These are phyloP conservation scores for Gelatoporia subvermispora DNA, from an alignment of 768 basidiomycete species.

Conservation along the genomic window DNA sequence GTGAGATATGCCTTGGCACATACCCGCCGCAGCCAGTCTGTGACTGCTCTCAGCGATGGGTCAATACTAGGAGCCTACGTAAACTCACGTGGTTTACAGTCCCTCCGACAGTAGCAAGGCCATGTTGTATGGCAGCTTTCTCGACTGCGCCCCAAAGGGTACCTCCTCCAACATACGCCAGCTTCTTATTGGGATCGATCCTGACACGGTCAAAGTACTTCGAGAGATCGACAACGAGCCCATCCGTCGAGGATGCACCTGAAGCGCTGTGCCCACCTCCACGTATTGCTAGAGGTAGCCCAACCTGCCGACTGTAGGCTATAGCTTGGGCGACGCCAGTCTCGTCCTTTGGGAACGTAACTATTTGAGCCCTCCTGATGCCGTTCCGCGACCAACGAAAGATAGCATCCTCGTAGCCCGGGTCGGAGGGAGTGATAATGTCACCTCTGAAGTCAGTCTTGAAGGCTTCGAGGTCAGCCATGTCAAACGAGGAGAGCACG, in stretches of 20 bases:
- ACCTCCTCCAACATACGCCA: constrained; percentile 43
- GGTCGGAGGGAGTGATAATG: constrained; percentile 32
- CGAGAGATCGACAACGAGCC: constrained; percentile 47
- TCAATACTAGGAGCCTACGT: too few species aligned
- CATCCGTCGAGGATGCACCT: constrained; percentile 41
- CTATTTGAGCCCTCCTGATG: constrained; percentile 33
- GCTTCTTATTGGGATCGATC: constrained; percentile 33
- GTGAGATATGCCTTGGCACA: constrained; percentile 7
- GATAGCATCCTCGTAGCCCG: constrained; percentile 35
- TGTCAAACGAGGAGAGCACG: neutral
- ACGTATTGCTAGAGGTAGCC: constrained; percentile 38
- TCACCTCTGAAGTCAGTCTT: constrained; percentile 37
- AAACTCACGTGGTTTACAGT: constrained; percentile 44
- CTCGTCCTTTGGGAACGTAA: constrained; percentile 39
- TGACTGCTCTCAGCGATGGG: too few species aligned
- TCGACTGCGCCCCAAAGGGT: constrained; percentile 44
- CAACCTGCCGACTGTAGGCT: constrained; percentile 27
- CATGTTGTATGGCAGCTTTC: constrained; percentile 36
- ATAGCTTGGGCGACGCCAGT: constrained; percentile 36
- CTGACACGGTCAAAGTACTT: constrained; percentile 33
- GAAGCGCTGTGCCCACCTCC: constrained; percentile 46
- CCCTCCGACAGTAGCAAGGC: constrained; percentile 45
- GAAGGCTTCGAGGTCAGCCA: constrained; percentile 15
- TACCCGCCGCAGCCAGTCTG: constrained; percentile 51
- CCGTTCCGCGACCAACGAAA: constrained; percentile 41